These are phyloP conservation scores for Wickerhamiella pararugosa DNA, from an alignment of 1,139 yeast genomes.

Conservation along the genomic window DNA sequence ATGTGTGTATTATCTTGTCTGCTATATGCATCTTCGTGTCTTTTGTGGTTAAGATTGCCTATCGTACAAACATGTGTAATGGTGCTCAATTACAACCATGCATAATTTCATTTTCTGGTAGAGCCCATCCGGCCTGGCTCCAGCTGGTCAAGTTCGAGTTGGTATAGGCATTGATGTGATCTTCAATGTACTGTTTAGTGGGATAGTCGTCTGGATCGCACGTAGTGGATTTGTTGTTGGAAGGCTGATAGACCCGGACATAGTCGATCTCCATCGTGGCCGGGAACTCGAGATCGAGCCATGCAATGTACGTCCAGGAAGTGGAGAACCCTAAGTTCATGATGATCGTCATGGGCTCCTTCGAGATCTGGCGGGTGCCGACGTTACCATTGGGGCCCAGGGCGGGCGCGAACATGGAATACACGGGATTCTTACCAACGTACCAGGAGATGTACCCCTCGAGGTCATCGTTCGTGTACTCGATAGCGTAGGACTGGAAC, in stretches of 20 bases:
- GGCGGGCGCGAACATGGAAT: conserved; percentile 45
- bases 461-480: conserved; percentile 50
- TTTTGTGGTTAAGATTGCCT: too few relatives aligned
- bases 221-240: conserved; percentile 34
- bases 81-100: conserved; percentile 24
- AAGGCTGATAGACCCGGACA: conserved; percentile 67
- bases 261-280: conserved; percentile 52
- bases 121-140: conserved; percentile 48
- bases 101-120: conserved; percentile 42
- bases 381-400: conserved; percentile 74
- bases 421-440: conserved; percentile 54
- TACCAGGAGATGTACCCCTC: conserved; percentile 72
- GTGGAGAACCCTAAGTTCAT: conserved; percentile 68
- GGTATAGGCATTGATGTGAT: conserved; percentile 46
- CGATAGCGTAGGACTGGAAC: conserved; percentile 66
- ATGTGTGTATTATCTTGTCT: too few relatives aligned
- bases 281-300: conserved; percentile 60
- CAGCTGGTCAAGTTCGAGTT: conserved; percentile 52
- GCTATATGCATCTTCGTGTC: too few relatives aligned
- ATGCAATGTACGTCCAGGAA: conserved; percentile 72
- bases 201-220: conserved; percentile 70
- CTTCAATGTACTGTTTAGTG: conserved; percentile 54
- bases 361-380: conserved; percentile 56
- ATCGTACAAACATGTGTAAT: too few relatives aligned
- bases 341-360: conserved; percentile 76